Evolutionary conservation across 1,284 basidiomycete species (phyloP).

Genomic region (Naganishia albida): DNA sequence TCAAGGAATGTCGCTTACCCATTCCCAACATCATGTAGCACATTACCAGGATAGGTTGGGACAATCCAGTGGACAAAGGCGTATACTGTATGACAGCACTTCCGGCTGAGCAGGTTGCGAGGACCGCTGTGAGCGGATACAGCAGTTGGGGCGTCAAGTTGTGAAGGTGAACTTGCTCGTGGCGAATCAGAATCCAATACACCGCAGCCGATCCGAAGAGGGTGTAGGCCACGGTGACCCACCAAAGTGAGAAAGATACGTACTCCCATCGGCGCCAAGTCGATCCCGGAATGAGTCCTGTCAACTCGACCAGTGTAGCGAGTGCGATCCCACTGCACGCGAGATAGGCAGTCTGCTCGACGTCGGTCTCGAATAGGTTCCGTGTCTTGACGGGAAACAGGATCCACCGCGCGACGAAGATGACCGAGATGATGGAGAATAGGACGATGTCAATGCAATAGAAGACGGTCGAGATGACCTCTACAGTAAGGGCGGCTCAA

Average conservation of each 20-base stretch:
- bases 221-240: slow-evolving; percentile 32
- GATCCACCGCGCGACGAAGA: slow-evolving; percentile 36
- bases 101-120: slow-evolving; percentile 34
- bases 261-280: slow-evolving; percentile 37
- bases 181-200: slow-evolving; percentile 36
- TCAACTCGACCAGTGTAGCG: slow-evolving; percentile 34
- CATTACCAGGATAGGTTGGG: slow-evolving; percentile 33
- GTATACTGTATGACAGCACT: slow-evolving; percentile 36
- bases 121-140: slow-evolving; percentile 34
- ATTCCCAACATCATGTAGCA: slow-evolving; percentile 36
- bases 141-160: slow-evolving; percentile 35
- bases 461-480: slow-evolving; percentile 34
- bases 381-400: slow-evolving; percentile 31
- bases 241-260: slow-evolving; percentile 36
- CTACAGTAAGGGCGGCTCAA: not conserved
- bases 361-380: slow-evolving; percentile 34
- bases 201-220: slow-evolving; percentile 32
- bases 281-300: slow-evolving; percentile 32
- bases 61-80: slow-evolving; percentile 26
- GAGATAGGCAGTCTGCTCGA: slow-evolving; percentile 37
- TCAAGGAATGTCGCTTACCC: slow-evolving; percentile 27
- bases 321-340: slow-evolving; percentile 33
- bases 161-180: slow-evolving; percentile 34
- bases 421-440: slow-evolving; percentile 30
- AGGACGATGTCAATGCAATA: slow-evolving; percentile 34